phyloP scores from a whole-genome alignment of 805 yeast genomes.

The Zygosaccharomyces rouxii region DNA sequence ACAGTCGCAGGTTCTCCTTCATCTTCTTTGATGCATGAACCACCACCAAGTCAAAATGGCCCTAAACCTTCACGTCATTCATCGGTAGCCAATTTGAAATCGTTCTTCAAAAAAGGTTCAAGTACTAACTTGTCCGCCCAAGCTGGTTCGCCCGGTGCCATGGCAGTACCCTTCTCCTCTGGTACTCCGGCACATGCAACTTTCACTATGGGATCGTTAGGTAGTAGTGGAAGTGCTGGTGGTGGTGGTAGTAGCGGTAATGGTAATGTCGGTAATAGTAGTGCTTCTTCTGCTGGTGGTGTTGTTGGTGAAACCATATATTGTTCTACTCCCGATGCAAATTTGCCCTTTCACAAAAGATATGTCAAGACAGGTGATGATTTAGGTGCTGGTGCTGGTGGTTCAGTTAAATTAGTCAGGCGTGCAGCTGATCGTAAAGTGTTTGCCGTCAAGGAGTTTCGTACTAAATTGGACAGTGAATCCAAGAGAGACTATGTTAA shows the following conservation, averaged over 20 bases:
- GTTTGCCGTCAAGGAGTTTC: constrained; percentile 90
- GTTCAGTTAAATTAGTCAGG: constrained; percentile 72
- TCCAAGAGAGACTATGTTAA: constrained; percentile 81
- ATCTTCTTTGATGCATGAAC: constrained; percentile 31
- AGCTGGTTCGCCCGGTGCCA: constrained; percentile 25
- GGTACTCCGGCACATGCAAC: constrained; percentile 14
- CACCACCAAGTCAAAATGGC: constrained; percentile 35
- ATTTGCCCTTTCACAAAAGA: constrained; percentile 62
- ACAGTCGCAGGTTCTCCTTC: constrained; percentile 27
- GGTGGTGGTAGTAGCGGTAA: constrained; percentile 4
- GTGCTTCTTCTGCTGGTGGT: constrained; percentile 36
- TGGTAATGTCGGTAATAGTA: constrained; percentile 6
- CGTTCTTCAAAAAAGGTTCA: constrained; percentile 56
- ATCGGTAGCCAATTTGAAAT: constrained; percentile 72
- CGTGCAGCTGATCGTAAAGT: constrained; percentile 62
- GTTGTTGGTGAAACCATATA: constrained; percentile 37
- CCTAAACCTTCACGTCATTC: constrained; percentile 54
- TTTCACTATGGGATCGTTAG: not conserved
- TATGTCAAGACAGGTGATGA: constrained; percentile 81
- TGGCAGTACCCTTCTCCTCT: constrained; percentile 16
- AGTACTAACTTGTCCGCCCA: constrained; percentile 12
- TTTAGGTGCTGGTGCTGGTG: constrained; percentile 95
- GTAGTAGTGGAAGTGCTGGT: constrained; percentile 12
- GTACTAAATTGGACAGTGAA: constrained; percentile 70
- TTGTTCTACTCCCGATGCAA: constrained; percentile 38